These are phyloP conservation scores for Apodospora peruviana DNA, from an alignment of 495 filamentous ascomycete genomes.

Conservation along the genomic window DNA sequence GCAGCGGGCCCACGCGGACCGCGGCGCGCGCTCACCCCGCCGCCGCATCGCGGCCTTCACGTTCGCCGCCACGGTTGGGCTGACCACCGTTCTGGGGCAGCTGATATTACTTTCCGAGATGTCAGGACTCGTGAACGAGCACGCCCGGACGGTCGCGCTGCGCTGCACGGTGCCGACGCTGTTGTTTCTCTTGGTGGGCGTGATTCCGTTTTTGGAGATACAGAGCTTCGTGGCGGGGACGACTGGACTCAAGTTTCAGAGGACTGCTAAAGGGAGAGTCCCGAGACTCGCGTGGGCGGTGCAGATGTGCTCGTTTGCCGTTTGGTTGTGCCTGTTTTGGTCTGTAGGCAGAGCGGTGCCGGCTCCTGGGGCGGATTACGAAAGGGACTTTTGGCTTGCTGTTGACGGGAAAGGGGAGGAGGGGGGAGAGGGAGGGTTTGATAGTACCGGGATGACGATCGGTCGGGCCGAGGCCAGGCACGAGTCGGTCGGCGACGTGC, in stretches of 20 bases:
- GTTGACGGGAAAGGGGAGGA: background rate
- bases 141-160: constrained; percentile 56
- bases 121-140: constrained; percentile 58
- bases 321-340: constrained; percentile 70
- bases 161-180: constrained; percentile 59
- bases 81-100: constrained; percentile 67
- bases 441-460: constrained; percentile 22
- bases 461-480: constrained; percentile 18
- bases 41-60: constrained; percentile 53
- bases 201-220: constrained; percentile 68
- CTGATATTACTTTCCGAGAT: constrained; percentile 77
- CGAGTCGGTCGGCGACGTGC: constrained; percentile 8
- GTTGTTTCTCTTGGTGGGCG: constrained; percentile 58
- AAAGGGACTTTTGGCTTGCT: constrained; percentile 6
- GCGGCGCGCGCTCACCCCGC: constrained; percentile 38
- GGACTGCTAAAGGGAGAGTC: constrained; percentile 41
- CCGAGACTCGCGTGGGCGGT: constrained; percentile 51
- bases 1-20: constrained; percentile 45
- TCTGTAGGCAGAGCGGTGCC: constrained; percentile 61
- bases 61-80: constrained; percentile 66
- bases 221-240: constrained; percentile 56
- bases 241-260: constrained; percentile 49
- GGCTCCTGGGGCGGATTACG: constrained; percentile 44
- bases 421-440: constrained; percentile 10
- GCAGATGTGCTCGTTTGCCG: constrained; percentile 49